Base-by-base conservation (phyloP, 2,329 filamentous ascomycete species). In the Ophiostoma perfectum region DNA sequence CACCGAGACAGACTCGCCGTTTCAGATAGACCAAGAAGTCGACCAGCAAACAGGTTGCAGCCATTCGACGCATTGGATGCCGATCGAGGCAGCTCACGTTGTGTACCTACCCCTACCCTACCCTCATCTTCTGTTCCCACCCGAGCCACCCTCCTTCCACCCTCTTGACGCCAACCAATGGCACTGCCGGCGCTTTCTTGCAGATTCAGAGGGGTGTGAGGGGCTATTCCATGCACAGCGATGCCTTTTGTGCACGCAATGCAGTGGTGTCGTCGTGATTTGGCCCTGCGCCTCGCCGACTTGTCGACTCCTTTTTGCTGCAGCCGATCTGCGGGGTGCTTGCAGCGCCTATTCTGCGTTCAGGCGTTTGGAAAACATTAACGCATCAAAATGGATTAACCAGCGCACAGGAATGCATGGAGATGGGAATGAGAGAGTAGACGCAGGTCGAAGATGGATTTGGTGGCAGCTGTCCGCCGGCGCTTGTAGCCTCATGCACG, bases 401-500 rank as follows among this genome's bases (percentile, higher is more conserved):
- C 18, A 27, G 27, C 1, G 27, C 27, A 27, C 27, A 27, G 27
- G 27, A 18, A 36, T 55, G 49, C 49, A 55, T 55, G 7, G 18
- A 1, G 6, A 55, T 55, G 49, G 47, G 18, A 49, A 49, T 49
- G 27, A 27, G 27, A 27, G 27, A 27, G 27, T 27, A 27, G 27
- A 27, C 18, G 47, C 47, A 18, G 27, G 27, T 55, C 11, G 49
- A 55, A 55, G n/a, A 55, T 18, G 12, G 49, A 52, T 7, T 11
- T 55, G 49, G n/a, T n/a, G 5, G 16, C 49, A 55, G 18, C 49
- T 55, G 49, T 55, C 27, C 27, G 27, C 27, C 49, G 62, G 70
- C 69, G 70, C 70, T 70, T 70, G 67, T 44, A 62, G 52, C 47
- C n/a, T 62, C 60, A 67, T 66, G 67, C 70, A 52, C 49, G 27